phyloP scores from a whole-genome alignment of 768 basidiomycete genomes.

The Punctularia strigosozonata region DNA sequence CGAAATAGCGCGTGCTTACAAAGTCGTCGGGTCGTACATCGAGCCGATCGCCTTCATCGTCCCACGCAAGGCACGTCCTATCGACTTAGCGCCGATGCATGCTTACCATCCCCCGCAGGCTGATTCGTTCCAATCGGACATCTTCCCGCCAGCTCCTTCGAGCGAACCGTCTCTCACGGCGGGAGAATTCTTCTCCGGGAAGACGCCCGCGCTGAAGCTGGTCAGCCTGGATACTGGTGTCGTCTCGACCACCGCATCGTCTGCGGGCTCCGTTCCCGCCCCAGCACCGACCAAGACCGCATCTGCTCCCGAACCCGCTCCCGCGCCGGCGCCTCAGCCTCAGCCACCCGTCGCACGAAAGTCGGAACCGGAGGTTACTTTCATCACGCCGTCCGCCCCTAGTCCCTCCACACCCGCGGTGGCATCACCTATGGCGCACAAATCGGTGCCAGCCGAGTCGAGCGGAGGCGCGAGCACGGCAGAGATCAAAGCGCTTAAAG shows the following conservation, averaged over 20 bases:
- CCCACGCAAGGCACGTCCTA: constrained; percentile 66
- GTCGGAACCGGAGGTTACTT: constrained; percentile 4
- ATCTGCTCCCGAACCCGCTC: constrained; percentile 17
- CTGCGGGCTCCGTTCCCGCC: constrained; percentile 12
- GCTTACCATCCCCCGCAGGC: constrained; percentile 33
- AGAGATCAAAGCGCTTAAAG: too few relatives aligned
- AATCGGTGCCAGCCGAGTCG: neutral
- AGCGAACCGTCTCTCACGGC: constrained; percentile 70
- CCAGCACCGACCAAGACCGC: constrained; percentile 15
- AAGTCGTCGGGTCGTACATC: constrained; percentile 58
- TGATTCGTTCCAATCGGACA: constrained; percentile 94
- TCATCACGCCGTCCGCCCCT: constrained; percentile 8
- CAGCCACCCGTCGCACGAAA: constrained; percentile 11
- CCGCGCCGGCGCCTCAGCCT: constrained; percentile 14
- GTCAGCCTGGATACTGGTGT: constrained; percentile 68
- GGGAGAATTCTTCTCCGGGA: constrained; percentile 81
- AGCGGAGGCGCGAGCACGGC: too few relatives aligned
- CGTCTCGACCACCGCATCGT: constrained; percentile 19
- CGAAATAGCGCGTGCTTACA: constrained; percentile 93
- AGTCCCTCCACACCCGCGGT: constrained; percentile 7
- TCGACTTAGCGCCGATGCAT: neutral
- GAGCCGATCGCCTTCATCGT: constrained; percentile 95
- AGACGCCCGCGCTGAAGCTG: constrained; percentile 64
- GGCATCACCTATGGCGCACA: constrained; percentile 19
- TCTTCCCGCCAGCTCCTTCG: constrained; percentile 87